Conservation (phyloP, 2,329 filamentous ascomycete species). For the Fusarium ramigenum region DNA sequence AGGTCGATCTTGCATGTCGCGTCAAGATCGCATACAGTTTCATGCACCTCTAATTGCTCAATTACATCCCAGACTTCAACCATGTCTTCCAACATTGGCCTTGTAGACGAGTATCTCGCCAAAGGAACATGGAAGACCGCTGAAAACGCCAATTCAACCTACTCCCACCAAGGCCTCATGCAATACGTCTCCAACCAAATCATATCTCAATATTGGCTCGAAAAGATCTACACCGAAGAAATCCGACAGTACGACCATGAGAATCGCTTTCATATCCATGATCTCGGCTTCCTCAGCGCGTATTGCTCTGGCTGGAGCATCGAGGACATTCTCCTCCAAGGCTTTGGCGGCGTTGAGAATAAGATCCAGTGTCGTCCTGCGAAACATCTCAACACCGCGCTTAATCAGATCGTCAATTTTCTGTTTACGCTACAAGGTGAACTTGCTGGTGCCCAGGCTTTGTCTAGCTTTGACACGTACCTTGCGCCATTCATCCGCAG, state of each 20-base stretch:
- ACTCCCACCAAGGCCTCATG: conserved; percentile 39
- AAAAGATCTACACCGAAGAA: conserved; percentile 36
- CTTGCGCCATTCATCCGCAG: conserved; percentile 34
- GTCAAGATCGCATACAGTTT: not conserved
- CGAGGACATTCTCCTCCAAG: conserved; percentile 38
- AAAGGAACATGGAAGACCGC: conserved; percentile 37
- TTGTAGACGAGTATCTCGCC: conserved; percentile 37
- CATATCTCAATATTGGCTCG: conserved; percentile 39
- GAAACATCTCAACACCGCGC: conserved; percentile 38
- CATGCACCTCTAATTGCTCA: too few species aligned
- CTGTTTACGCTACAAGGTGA: conserved; percentile 38
- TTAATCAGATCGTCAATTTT: conserved; percentile 41
- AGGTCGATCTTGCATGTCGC: not conserved
- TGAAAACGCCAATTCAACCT: conserved; percentile 40
- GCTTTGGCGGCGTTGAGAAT: conserved; percentile 38
- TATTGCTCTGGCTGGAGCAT: conserved; percentile 42
- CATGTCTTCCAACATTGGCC: conserved; percentile 19
- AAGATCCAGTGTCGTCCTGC: conserved; percentile 40
- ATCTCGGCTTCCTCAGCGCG: conserved; percentile 37
- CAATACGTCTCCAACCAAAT: conserved; percentile 40
- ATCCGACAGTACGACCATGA: conserved; percentile 27
- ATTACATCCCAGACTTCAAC: not conserved
- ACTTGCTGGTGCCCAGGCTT: conserved; percentile 33
- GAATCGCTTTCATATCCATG: conserved; percentile 40
- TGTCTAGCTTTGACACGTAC: conserved; percentile 40